A percentile compares a stretch with the other conserved stretches of the same genome.
These are phyloP conservation scores for Penicillium paradoxum DNA, from an alignment of 495 filamentous ascomycete species.

Conservation along the genomic window DNA sequence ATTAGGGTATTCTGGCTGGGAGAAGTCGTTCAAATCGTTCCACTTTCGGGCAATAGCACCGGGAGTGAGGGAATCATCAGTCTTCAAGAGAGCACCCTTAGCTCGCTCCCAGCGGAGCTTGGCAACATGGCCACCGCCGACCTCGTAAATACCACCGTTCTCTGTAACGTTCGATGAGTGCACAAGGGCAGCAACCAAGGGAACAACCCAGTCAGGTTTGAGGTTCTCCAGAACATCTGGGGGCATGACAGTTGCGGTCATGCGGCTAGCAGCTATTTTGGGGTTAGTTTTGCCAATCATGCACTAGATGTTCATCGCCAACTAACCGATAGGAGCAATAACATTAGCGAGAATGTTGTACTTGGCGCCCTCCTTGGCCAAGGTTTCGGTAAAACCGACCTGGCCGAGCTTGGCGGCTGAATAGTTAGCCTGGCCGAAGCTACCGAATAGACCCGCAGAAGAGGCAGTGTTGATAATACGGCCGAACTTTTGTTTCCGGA, in stretches of 20 bases:
- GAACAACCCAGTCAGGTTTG: constrained; percentile 94
- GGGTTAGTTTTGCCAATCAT: constrained; percentile 1
- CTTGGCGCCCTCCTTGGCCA: constrained; percentile 95
- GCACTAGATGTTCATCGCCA: background rate
- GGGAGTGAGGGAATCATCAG: constrained; percentile 82
- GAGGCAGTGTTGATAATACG: constrained; percentile 95
- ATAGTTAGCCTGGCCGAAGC: constrained; percentile 96
- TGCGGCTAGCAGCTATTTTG: constrained; percentile 72
- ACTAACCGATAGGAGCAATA: constrained; percentile 80
- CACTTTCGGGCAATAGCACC: constrained; percentile 84
- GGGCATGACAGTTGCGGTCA: constrained; percentile 98
- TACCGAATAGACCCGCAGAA: constrained; percentile 91
- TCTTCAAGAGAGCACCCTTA: constrained; percentile 84
- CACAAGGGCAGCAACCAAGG: constrained; percentile 81
- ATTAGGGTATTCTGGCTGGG: constrained; percentile 72
- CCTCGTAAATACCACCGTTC: constrained; percentile 87
- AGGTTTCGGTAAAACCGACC: constrained; percentile 97
- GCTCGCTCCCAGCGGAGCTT: constrained; percentile 96
- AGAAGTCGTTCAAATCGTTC: constrained; percentile 84
- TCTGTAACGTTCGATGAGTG: constrained; percentile 85
- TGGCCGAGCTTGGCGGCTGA: constrained; percentile 93
- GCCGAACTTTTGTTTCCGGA: constrained; percentile 97
- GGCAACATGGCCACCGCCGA: constrained; percentile 86
- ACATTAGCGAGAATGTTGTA: constrained; percentile 97
- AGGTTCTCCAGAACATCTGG: constrained; percentile 83